A percentile compares a stretch with the other conserved stretches of the same genome.
Evolutionary conservation across 2,329 filamentous ascomycete species (phyloP).

Genomic region (Botrytis hyacinthi): DNA sequence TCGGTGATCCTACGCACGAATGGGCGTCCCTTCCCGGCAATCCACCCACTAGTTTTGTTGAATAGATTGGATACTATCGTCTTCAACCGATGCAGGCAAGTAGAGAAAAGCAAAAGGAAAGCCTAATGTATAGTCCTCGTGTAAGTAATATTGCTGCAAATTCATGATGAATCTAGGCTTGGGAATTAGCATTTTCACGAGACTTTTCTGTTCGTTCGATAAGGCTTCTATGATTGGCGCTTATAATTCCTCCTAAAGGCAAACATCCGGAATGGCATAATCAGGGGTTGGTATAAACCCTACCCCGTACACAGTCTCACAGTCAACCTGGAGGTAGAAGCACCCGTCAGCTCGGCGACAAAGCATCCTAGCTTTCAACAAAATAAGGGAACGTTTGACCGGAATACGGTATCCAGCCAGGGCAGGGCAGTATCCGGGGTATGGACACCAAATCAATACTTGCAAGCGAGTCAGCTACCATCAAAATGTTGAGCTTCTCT

Average conservation of each 20-base stretch:
- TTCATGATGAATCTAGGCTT: background rate
- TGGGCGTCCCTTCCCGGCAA: background rate
- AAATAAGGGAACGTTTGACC: background rate
- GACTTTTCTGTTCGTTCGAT: background rate
- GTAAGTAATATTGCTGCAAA: background rate
- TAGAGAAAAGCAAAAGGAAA: background rate
- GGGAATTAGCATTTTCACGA: background rate
- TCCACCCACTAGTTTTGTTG: background rate
- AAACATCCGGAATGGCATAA: background rate
- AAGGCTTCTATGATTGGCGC: background rate
- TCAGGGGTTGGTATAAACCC: background rate
- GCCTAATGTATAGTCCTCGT: background rate
- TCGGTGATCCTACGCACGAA: background rate
- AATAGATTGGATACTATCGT: background rate
- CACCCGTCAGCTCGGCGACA: conserved; percentile 1
- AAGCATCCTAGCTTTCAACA: background rate
- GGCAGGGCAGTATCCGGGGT: background rate
- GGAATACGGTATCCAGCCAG: background rate
- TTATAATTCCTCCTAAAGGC: background rate
- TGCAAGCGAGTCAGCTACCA: background rate
- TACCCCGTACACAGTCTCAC: background rate
- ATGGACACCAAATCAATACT: background rate
- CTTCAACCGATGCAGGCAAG: background rate
- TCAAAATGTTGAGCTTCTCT: background rate
- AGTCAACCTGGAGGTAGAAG: background rate